These are phyloP conservation scores for Globisporangium radiosum DNA, from an alignment of 352 stramenopile species.

Conservation along the genomic window DNA sequence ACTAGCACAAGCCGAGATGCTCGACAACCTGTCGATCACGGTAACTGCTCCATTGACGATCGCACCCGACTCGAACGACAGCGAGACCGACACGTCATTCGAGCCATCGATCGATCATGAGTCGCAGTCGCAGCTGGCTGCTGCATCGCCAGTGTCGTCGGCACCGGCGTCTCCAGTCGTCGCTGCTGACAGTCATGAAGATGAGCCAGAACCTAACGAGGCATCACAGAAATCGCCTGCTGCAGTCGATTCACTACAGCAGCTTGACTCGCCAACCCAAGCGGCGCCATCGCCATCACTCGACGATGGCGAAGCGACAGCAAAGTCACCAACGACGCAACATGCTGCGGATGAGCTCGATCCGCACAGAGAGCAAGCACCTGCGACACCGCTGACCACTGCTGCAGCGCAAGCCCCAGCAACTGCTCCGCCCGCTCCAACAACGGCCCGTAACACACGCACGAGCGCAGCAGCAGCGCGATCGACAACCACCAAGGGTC, in stretches of 20 bases:
- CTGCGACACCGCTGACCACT: too few relatives aligned
- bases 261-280: too few relatives aligned
- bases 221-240: background rate
- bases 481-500: background rate
- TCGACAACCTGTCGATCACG: slow-evolving; percentile 1
- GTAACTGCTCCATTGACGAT: background rate
- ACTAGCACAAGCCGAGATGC: background rate
- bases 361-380: too few relatives aligned
- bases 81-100: background rate
- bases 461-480: background rate
- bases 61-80: background rate
- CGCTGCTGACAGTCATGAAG: background rate
- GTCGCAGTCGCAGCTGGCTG: background rate
- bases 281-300: too few relatives aligned
- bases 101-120: background rate
- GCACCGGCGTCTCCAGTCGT: background rate
- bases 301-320: too few relatives aligned
- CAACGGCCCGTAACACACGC: background rate
- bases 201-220: background rate
- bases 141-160: background rate
- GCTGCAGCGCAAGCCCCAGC: too few relatives aligned
- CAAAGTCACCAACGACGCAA: too few relatives aligned
- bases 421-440: background rate
- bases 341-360: too few relatives aligned
- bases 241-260: background rate